phyloP scores from a whole-genome alignment of 2,329 filamentous ascomycete genomes.

The Colletotrichum echinochloae region DNA sequence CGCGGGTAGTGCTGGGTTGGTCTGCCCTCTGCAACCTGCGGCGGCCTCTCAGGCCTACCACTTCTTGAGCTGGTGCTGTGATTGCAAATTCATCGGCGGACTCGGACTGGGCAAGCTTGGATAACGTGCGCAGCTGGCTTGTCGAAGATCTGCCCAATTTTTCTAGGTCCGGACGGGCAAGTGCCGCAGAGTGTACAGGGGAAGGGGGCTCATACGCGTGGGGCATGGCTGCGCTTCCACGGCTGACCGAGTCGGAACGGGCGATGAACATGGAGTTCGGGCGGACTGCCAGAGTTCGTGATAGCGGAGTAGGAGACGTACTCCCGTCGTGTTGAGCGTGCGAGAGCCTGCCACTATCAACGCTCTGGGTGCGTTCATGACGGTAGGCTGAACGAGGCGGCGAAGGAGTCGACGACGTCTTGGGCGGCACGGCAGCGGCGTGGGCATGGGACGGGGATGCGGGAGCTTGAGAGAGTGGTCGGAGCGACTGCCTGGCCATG shows the following conservation, averaged over 20 bases:
- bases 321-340: conserved; percentile 59
- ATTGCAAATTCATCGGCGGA: conserved; percentile 85
- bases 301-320: conserved; percentile 56
- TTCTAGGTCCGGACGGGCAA: conserved; percentile 80
- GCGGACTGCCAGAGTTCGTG: conserved; percentile 58
- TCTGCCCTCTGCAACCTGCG: conserved; percentile 82
- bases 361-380: conserved; percentile 72
- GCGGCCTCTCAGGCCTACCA: conserved; percentile 87
- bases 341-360: conserved; percentile 70
- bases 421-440: conserved; percentile 46
- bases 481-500: conserved; percentile 80
- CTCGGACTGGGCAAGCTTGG: conserved; percentile 81
- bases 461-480: conserved; percentile 78
- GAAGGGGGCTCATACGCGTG: conserved; percentile 49
- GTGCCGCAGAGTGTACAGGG: conserved; percentile 56
- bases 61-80: conserved; percentile 82
- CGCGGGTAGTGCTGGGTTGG: conserved; percentile 60
- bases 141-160: conserved; percentile 90
- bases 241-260: conserved; percentile 65
- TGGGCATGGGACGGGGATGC: conserved; percentile 54
- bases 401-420: conserved; percentile 43
- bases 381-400: conserved; percentile 54
- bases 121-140: conserved; percentile 87
- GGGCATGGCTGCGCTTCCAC: conserved; percentile 48
- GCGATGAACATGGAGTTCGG: conserved; percentile 73